Conservation (phyloP, 2,329 filamentous ascomycete species). For the Exophiala sideris region DNA sequence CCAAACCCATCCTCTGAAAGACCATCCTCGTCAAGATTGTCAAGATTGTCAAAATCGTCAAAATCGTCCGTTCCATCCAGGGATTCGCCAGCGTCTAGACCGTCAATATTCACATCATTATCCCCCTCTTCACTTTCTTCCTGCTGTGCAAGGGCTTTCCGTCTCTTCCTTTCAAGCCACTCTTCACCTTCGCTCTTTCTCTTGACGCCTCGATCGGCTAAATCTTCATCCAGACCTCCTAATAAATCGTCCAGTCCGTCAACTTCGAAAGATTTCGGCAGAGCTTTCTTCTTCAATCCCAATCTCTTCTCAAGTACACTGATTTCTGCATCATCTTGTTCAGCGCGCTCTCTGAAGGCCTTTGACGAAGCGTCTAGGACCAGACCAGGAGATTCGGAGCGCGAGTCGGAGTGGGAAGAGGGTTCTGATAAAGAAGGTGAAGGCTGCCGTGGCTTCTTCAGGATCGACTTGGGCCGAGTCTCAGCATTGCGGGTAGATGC, state of each 20-base stretch:
- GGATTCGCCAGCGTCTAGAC: conserved; percentile 39
- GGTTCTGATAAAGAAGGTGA: conserved; percentile 12
- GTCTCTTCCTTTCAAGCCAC: conserved; percentile 48
- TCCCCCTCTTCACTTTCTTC: conserved; percentile 30
- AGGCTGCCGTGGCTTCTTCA: conserved; percentile 33
- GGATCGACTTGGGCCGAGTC: conserved; percentile 33
- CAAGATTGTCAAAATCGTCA: too few relatives aligned
- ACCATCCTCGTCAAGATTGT: too few relatives aligned
- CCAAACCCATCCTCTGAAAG: conserved; percentile 27
- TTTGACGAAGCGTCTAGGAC: conserved; percentile 33
- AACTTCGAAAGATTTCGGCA: conserved; percentile 72
- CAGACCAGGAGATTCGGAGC: conserved; percentile 26
- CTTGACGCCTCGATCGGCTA: conserved; percentile 47
- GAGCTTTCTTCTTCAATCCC: conserved; percentile 71
- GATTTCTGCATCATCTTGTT: conserved; percentile 84
- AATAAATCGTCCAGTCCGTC: conserved; percentile 80
- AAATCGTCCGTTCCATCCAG: too few relatives aligned
- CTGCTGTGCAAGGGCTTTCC: conserved; percentile 30
- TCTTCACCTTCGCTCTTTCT: conserved; percentile 62
- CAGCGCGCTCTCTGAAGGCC: conserved; percentile 61
- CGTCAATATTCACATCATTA: conserved; percentile 38
- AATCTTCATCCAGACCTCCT: conserved; percentile 57
- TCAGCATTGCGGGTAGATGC: too few relatives aligned
- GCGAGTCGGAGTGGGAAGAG: conserved; percentile 11
- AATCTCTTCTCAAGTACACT: conserved; percentile 81